Evolutionary conservation across 2,329 filamentous ascomycete species (phyloP).

Genomic region (Metarhizium sp.): DNA sequence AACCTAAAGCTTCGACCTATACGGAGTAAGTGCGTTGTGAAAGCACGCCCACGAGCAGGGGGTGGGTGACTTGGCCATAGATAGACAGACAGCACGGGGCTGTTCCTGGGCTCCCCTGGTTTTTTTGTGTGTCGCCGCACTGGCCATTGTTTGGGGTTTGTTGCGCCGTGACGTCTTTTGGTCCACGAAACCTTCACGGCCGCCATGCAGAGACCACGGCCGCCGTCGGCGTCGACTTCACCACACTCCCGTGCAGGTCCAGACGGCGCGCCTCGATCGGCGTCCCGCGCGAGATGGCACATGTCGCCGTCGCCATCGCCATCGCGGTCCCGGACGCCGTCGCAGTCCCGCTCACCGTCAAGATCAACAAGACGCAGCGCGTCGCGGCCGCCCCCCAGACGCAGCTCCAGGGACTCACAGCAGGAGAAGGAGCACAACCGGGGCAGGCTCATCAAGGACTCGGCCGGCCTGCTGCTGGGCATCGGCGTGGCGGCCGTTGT

Average conservation of each 20-base stretch:
- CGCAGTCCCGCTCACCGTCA: conserved; percentile 13
- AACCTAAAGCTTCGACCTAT: too few species aligned
- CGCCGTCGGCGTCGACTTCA: conserved; percentile 3
- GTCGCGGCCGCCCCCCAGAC: neutral
- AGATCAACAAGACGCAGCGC: conserved; percentile 6
- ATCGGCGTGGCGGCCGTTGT: conserved; percentile 25
- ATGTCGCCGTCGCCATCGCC: neutral
- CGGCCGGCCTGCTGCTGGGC: conserved; percentile 22
- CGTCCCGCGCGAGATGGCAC: conserved; percentile 7
- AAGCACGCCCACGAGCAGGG: too few species aligned
- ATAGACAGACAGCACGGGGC: too few species aligned
- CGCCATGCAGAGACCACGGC: neutral
- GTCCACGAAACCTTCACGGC: too few species aligned
- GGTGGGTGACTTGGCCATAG: too few species aligned
- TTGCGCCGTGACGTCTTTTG: too few species aligned
- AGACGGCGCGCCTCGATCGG: conserved; percentile 11
- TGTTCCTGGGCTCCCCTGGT: too few species aligned
- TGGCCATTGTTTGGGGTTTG: too few species aligned
- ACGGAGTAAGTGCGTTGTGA: too few species aligned
- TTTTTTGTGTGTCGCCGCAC: too few species aligned
- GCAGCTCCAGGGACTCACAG: conserved; percentile 7
- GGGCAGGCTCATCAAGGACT: conserved; percentile 18
- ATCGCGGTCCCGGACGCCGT: conserved; percentile 11
- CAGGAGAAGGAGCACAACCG: conserved; percentile 10
- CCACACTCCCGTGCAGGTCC: conserved; percentile 3